Conservation (phyloP, 129 eudicot genomes). For the Escallonia rubra region DNA sequence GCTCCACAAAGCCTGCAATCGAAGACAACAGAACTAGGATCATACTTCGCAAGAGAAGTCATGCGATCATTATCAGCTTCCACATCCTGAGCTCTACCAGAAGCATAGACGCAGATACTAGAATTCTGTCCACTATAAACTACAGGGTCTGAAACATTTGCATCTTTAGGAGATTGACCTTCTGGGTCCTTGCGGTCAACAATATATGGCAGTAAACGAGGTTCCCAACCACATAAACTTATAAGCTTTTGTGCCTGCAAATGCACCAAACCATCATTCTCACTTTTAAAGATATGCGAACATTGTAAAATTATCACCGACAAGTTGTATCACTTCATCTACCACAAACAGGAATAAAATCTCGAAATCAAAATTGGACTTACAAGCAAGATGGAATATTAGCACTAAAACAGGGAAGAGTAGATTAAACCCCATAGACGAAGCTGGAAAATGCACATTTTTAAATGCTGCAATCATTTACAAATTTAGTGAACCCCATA, state of each 20-base stretch:
- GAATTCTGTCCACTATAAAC: constrained; percentile 28
- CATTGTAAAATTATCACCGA: not conserved
- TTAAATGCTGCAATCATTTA: no score
- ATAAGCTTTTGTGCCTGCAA: constrained; percentile 80
- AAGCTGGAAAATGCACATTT: no score
- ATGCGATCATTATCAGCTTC: constrained; percentile 23
- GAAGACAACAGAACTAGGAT: constrained; percentile 75
- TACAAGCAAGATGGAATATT: no score
- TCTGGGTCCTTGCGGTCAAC: constrained; percentile 58
- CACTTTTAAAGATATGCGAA: not conserved
- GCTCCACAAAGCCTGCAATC: constrained; percentile 92
- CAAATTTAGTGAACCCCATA: no score
- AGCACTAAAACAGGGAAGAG: no score
- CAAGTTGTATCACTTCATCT: not conserved
- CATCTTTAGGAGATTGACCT: constrained; percentile 21
- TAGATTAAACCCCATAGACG: no score
- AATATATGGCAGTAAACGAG: constrained; percentile 65
- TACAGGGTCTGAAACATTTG: constrained; percentile 12
- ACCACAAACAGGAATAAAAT: not conserved
- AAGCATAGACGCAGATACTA: constrained; percentile 28
- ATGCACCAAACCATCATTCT: constrained; percentile 2
- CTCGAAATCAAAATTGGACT: no score
- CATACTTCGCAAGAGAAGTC: constrained; percentile 39
- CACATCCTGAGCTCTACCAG: constrained; percentile 21
- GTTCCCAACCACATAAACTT: constrained; percentile 97